phyloP scores from a whole-genome alignment of 208 protist genomes.

The Crithidia mellificae region DNA sequence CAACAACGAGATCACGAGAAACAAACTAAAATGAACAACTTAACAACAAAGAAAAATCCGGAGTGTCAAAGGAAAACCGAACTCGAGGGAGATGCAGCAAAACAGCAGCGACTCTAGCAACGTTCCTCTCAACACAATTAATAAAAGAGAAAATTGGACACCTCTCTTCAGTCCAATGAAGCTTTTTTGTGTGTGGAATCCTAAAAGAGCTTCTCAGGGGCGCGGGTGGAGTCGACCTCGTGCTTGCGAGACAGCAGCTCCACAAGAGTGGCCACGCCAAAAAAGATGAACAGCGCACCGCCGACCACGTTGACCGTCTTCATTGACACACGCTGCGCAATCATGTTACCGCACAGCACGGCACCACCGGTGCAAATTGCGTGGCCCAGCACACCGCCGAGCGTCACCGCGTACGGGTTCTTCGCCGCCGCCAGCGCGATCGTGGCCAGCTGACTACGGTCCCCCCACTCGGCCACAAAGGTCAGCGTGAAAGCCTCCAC shows the following conservation, averaged over 20 bases:
- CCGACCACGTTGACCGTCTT: conserved; percentile 79
- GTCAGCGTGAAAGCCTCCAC: conserved; percentile 94
- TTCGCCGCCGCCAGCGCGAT: conserved; percentile 92
- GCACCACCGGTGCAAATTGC: conserved; percentile 93
- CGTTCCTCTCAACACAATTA: too few relatives aligned
- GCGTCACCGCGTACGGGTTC: conserved; percentile 92
- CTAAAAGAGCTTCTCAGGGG: conserved; percentile 5
- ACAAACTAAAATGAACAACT: background rate
- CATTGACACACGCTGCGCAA: conserved; percentile 79
- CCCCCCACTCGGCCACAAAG: conserved; percentile 98
- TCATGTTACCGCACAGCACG: conserved; percentile 89
- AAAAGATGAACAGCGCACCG: conserved; percentile 83
- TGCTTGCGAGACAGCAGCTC: conserved; percentile 51
- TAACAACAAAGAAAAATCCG: background rate
- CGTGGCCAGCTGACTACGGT: conserved; percentile 96
- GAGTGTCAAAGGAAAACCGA: background rate
- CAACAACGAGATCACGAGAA: too few relatives aligned
- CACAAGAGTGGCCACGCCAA: conserved; percentile 65
- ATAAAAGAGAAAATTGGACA: background rate
- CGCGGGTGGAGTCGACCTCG: conserved; percentile 11
- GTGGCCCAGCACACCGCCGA: conserved; percentile 94
- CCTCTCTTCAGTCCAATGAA: background rate
- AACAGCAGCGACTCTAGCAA: background rate
- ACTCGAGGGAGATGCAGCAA: background rate
- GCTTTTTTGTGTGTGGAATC: background rate